Conservation (phyloP, 768 basidiomycete genomes). For the Gyrodon lividus region DNA sequence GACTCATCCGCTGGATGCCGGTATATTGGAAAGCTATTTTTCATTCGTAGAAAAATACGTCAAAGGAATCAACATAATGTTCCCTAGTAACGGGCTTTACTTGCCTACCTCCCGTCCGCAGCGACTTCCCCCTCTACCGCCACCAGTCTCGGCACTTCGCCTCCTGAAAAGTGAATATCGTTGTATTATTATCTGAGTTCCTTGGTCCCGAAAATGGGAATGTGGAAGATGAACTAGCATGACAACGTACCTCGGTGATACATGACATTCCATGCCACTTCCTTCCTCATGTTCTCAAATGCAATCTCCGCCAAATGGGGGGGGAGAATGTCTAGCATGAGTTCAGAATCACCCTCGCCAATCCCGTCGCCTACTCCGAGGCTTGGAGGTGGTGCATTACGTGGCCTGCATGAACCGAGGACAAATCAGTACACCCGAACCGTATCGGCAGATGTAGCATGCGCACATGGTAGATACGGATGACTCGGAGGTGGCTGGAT, state of each 20-base stretch:
- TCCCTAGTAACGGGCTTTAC: conserved; percentile 13
- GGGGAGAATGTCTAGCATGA: conserved; percentile 60
- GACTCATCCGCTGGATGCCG: conserved; percentile 81
- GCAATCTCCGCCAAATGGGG: conserved; percentile 51
- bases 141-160: conserved; percentile 67
- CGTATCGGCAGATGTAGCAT: not conserved
- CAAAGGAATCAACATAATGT: conserved; percentile 1
- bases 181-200: not conserved
- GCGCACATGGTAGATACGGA: conserved; percentile 18
- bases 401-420: conserved; percentile 17
- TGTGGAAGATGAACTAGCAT: not conserved
- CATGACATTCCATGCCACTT: conserved; percentile 76
- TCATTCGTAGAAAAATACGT: not conserved
- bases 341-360: conserved; percentile 67
- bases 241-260: conserved; percentile 59
- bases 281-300: conserved; percentile 56
- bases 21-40: conserved; percentile 70
- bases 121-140: conserved; percentile 60
- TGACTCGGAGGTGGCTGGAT: not conserved
- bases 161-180: conserved; percentile 44
- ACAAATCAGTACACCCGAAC: conserved; percentile 4
- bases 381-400: conserved; percentile 19
- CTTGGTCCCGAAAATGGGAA: not conserved
- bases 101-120: conserved; percentile 46
- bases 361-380: conserved; percentile 41